A percentile compares a stretch with the other conserved stretches of the same genome.
Evolutionary conservation across 2,329 filamentous ascomycete species (phyloP).

Genomic region (Aspergillus fructus): DNA sequence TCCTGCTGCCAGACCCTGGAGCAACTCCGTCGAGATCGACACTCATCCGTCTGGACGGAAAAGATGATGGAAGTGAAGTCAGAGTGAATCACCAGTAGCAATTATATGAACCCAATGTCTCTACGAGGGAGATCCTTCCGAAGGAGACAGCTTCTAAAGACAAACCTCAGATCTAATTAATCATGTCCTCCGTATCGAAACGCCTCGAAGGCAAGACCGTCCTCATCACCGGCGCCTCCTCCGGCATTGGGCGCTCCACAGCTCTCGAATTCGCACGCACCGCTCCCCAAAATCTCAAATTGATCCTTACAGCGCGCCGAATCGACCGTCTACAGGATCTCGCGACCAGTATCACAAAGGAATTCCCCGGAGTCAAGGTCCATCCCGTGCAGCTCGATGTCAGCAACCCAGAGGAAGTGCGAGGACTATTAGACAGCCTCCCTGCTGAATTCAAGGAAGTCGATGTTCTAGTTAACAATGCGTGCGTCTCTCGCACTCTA

Average conservation of each 20-base stretch:
- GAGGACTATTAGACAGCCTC: neutral
- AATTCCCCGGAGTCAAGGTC: neutral
- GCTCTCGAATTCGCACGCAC: constrained; percentile 2
- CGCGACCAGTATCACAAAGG: neutral
- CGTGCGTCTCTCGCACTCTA: neutral
- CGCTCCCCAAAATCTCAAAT: neutral
- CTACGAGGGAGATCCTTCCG: neutral
- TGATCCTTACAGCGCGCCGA: constrained; percentile 2
- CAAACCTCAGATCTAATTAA: neutral
- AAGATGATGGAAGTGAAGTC: neutral
- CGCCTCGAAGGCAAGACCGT: constrained; percentile 3
- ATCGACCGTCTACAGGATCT: neutral
- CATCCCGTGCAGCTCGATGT: neutral
- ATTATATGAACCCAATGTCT: too few species aligned
- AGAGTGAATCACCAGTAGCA: too few species aligned
- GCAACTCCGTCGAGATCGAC: too few species aligned
- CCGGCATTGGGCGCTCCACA: constrained; percentile 3
- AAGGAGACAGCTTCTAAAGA: neutral
- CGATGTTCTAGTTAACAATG: constrained; percentile 2
- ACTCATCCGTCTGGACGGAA: too few species aligned
- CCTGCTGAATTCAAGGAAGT: neutral
- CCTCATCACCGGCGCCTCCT: constrained; percentile 2
- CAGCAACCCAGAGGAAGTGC: neutral
- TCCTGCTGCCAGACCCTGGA: too few species aligned
- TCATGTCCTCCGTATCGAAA: neutral